phyloP scores from a whole-genome alignment of 148 eudicot genomes.

The Rhododendron ferrugineum region DNA sequence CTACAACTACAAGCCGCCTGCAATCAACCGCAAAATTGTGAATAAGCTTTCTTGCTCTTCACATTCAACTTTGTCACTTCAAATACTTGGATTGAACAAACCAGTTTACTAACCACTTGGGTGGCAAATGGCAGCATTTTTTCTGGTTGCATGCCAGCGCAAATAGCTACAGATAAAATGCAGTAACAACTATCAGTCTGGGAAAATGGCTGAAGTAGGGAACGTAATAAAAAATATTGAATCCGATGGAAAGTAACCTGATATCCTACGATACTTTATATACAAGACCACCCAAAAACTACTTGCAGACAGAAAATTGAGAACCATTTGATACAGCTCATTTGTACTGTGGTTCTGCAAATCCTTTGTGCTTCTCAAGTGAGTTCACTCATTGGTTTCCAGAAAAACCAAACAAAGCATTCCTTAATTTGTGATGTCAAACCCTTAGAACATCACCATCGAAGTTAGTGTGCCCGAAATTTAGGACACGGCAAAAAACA shows the following conservation, averaged over 20 bases:
- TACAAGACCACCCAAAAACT: neutral
- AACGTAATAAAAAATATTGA: neutral
- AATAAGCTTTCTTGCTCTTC: neutral
- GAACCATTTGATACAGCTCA: neutral
- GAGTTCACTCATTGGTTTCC: neutral
- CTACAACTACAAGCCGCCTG: conserved; percentile 86
- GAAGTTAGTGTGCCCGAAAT: neutral
- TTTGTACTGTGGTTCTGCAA: neutral
- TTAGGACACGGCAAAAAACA: neutral
- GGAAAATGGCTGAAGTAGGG: neutral
- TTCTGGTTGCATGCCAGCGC: conserved; percentile 68
- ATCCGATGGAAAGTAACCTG: neutral
- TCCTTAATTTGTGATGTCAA: neutral
- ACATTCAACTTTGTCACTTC: neutral
- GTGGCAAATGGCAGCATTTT: conserved; percentile 90
- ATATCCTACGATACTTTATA: neutral
- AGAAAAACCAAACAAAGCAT: neutral
- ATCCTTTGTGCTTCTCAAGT: neutral
- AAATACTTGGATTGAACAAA: neutral
- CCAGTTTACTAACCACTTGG: conserved; percentile 61
- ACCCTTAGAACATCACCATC: neutral
- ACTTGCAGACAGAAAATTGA: neutral
- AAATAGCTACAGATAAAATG: conserved; percentile 47
- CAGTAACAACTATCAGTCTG: neutral
- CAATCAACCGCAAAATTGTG: neutral